Percentiles rank a stretch among this genome's conserved stretches.
Conservation (phyloP, 805 yeast species). For the Nakazawaea ernobii region DNA sequence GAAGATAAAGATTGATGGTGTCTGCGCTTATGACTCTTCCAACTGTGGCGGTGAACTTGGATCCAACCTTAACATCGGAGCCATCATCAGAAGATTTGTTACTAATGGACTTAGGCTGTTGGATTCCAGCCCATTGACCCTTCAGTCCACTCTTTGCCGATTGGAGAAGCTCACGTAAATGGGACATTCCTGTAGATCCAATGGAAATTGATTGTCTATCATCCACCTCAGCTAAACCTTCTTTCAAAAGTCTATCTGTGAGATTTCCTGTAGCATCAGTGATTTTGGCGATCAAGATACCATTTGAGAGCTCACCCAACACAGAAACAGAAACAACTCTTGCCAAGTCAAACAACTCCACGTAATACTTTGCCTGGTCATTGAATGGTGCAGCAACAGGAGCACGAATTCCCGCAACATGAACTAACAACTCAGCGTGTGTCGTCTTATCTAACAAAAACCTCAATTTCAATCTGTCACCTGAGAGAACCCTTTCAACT, state of each 20-base stretch:
- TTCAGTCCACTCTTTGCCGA: conserved; percentile 50
- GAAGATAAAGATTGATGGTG: conserved; percentile 49
- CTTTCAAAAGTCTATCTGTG: conserved; percentile 57
- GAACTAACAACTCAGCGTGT: conserved; percentile 54
- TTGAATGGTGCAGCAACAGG: conserved; percentile 54
- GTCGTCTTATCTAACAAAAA: conserved; percentile 37
- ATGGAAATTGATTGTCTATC: conserved; percentile 75
- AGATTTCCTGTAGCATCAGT: conserved; percentile 34
- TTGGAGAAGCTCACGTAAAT: conserved; percentile 59
- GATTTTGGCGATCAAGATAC: conserved; percentile 53
- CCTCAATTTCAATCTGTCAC: conserved; percentile 70
- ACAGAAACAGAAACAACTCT: conserved; percentile 52
- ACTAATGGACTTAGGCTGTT: conserved; percentile 17
- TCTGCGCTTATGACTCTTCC: conserved; percentile 64
- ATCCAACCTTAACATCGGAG: conserved; percentile 35
- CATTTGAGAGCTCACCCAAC: conserved; percentile 57
- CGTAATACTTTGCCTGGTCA: conserved; percentile 58
- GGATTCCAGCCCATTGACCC: conserved; percentile 48
- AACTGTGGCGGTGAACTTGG: conserved; percentile 47
- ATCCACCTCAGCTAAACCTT: conserved; percentile 68
- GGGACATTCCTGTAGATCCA: conserved; percentile 60
- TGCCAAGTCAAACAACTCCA: conserved; percentile 58
- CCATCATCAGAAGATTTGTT: conserved; percentile 17
- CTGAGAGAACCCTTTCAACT: conserved; percentile 71
- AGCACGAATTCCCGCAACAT: conserved; percentile 75